A percentile compares a stretch with the other conserved stretches of the same genome.
Conservation (phyloP, 1,139 yeast species). For the Hyphopichia burtonii region DNA sequence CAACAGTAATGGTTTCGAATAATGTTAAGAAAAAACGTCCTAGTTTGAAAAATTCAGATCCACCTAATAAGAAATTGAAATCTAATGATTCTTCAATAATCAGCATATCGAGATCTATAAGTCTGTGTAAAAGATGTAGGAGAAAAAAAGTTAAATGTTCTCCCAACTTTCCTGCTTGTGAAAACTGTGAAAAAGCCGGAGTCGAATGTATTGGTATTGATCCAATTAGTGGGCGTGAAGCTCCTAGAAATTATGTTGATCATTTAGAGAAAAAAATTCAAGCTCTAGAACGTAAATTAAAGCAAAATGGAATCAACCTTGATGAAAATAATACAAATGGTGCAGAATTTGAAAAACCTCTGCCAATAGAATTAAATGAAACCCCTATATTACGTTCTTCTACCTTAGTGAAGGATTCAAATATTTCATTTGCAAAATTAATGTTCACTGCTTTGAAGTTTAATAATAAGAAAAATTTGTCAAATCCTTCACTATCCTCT, state of each 20-base stretch:
- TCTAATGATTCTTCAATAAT: not conserved
- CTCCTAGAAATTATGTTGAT: conserved; percentile 77
- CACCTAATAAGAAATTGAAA: not conserved
- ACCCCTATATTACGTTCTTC: not conserved
- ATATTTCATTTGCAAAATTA: conserved; percentile 67
- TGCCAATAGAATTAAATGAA: not conserved
- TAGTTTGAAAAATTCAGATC: not conserved
- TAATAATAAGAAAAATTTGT: conserved; percentile 26
- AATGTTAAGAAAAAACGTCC: too few species aligned
- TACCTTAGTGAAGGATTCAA: not conserved
- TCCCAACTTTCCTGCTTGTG: conserved; percentile 76
- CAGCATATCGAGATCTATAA: conserved; percentile 52
- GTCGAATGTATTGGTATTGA: conserved; percentile 80
- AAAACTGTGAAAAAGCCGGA: conserved; percentile 64
- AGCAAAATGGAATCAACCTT: conserved; percentile 36
- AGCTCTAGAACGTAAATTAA: conserved; percentile 51
- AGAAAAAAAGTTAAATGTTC: conserved; percentile 80
- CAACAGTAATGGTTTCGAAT: too few species aligned
- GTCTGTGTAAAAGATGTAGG: conserved; percentile 85
- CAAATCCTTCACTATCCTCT: conserved; percentile 6
- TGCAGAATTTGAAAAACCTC: not conserved
- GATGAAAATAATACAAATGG: not conserved
- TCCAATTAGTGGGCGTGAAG: conserved; percentile 83
- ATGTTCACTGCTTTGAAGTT: conserved; percentile 76
- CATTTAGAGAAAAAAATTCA: conserved; percentile 68